phyloP scores from a whole-genome alignment of 129 eudicot genomes.

The Flaveria robusta region DNA sequence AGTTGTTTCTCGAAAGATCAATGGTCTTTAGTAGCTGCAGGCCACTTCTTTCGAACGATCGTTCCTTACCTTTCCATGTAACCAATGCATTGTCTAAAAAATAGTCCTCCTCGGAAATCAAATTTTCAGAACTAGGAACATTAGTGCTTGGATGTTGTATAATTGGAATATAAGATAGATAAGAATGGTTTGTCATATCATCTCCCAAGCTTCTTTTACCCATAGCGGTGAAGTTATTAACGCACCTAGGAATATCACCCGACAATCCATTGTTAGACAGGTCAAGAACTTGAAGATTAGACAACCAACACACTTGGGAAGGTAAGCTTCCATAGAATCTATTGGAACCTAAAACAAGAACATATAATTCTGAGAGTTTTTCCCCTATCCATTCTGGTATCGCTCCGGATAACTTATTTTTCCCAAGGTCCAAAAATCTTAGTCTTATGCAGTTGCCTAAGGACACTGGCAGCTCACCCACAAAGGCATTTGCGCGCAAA shows the following conservation, averaged over 20 bases:
- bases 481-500: conserved; percentile 23
- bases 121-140: not conserved
- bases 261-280: conserved; percentile 28
- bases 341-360: conserved; percentile 32
- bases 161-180: conserved; percentile 10
- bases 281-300: conserved; percentile 28
- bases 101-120: not conserved
- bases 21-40: conserved; percentile 20
- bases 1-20: conserved; percentile 36
- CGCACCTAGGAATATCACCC: conserved; percentile 35
- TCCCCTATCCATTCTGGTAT: conserved; percentile 41
- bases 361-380: conserved; percentile 11
- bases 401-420: conserved; percentile 30
- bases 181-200: not conserved
- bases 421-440: conserved; percentile 27
- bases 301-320: conserved; percentile 19
- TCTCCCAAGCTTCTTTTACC: not conserved
- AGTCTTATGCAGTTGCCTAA: conserved; percentile 25
- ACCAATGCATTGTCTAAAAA: conserved; percentile 24
- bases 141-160: not conserved
- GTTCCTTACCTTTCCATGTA: conserved; percentile 31
- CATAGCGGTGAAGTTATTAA: conserved; percentile 22
- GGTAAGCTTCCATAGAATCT: conserved; percentile 31
- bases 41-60: not conserved
- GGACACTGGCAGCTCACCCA: conserved; percentile 34